Percentiles rank a stretch among this genome's conserved stretches.
These are phyloP conservation scores for Globisporangium abappressorium DNA, from an alignment of 352 stramenopile species.

Conservation along the genomic window DNA sequence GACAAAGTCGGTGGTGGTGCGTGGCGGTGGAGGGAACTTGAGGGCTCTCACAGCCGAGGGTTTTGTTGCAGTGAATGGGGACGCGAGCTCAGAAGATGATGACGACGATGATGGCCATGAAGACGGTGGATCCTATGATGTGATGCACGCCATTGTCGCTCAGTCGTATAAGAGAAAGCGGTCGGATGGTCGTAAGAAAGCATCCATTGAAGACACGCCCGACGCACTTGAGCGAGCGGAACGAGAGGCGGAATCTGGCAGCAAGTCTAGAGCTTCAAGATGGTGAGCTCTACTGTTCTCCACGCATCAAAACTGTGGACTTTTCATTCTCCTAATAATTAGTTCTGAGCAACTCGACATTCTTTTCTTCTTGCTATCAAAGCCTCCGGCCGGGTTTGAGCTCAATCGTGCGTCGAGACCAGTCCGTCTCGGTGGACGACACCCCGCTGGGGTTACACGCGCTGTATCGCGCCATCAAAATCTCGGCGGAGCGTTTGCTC, in stretches of 20 bases:
- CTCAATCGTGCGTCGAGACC: constrained; percentile 31
- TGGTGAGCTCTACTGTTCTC: not conserved
- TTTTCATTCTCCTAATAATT: not conserved
- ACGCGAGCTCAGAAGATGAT: constrained; percentile 33
- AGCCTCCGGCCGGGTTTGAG: constrained; percentile 18
- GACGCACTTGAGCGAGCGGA: constrained; percentile 5
- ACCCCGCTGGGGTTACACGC: constrained; percentile 7
- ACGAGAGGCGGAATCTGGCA: not conserved
- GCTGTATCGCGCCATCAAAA: constrained; percentile 10
- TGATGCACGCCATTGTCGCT: not conserved
- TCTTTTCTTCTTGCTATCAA: not conserved
- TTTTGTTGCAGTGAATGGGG: constrained; percentile 58
- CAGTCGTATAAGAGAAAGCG: not conserved
- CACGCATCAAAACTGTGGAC: not conserved
- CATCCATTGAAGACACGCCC: not conserved
- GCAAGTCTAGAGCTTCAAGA: not conserved
- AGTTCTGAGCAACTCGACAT: not conserved
- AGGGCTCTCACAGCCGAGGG: constrained; percentile 37
- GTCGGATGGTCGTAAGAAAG: not conserved
- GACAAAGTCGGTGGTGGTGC: constrained; percentile 49
- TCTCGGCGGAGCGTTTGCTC: constrained; percentile 17
- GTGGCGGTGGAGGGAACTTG: constrained; percentile 2
- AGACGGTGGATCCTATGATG: not conserved
- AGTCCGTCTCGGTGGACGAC: constrained; percentile 23
- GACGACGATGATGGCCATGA: constrained; percentile 11